Conservation (phyloP, 2,329 filamentous ascomycete genomes). For the Cordyceps cateniannulata region DNA sequence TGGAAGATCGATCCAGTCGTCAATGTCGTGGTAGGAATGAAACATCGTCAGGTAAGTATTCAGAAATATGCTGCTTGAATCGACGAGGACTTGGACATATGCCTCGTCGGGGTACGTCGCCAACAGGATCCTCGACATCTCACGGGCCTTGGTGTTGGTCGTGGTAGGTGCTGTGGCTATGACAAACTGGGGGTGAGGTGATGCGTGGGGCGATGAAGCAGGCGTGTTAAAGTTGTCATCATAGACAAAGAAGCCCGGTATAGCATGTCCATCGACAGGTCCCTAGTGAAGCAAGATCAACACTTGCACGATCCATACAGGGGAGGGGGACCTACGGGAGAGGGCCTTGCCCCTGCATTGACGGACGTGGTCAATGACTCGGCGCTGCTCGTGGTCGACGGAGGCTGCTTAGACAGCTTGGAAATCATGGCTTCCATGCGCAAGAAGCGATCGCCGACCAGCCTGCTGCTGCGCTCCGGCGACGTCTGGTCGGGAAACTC, state of each 20-base stretch:
- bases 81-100: neutral
- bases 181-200: neutral
- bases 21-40: neutral
- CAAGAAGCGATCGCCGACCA: conserved; percentile 24
- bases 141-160: neutral
- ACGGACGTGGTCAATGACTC: neutral
- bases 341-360: neutral
- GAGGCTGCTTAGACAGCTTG: conserved; percentile 19
- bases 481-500: conserved; percentile 33
- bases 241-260: neutral
- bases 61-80: neutral
- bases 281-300: neutral
- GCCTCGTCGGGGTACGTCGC: neutral
- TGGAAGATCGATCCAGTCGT: neutral
- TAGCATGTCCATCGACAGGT: neutral
- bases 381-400: neutral
- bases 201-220: neutral
- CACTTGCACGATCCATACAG: no score
- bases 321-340: neutral
- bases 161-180: neutral
- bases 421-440: conserved; percentile 31
- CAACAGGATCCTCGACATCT: neutral
- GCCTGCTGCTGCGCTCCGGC: conserved; percentile 15
- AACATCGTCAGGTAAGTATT: neutral
- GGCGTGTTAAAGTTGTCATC: neutral